Percentiles rank a stretch among this genome's conserved stretches.
Evolutionary conservation across 2,329 filamentous ascomycete genomes (phyloP).

Genomic region (Xylariaceae sp.): DNA sequence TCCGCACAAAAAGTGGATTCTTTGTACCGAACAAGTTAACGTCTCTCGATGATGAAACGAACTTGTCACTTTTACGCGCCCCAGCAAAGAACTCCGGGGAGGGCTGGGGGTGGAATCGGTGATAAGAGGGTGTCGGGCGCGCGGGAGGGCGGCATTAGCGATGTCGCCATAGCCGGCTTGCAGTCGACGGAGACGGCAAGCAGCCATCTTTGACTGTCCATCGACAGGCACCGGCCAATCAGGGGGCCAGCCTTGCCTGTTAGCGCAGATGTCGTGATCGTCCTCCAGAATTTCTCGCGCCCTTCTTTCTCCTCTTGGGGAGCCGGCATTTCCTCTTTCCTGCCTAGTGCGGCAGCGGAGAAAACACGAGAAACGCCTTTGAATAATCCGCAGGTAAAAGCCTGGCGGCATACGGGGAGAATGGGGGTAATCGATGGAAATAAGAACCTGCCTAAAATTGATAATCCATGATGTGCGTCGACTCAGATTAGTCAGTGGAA

Average conservation of each 20-base stretch:
- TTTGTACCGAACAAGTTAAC: neutral
- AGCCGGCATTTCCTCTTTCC: conserved; percentile 1
- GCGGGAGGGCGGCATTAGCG: conserved; percentile 17
- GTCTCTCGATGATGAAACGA: conserved; percentile 6
- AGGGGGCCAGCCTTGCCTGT: conserved; percentile 21
- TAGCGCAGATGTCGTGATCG: conserved; percentile 38
- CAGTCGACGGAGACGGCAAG: conserved; percentile 8
- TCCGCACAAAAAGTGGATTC: conserved; percentile 12
- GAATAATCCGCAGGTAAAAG: no score
- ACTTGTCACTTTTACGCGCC: neutral
- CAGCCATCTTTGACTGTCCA: conserved; percentile 1
- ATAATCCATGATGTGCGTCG: conserved; percentile 8
- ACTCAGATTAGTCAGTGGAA: conserved; percentile 14
- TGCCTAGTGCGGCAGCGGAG: neutral
- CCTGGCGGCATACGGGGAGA: no score
- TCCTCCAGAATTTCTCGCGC: conserved; percentile 30
- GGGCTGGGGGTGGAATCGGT: neutral
- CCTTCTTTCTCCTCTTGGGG: neutral
- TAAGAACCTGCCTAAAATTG: neutral
- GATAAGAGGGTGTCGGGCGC: conserved; percentile 18
- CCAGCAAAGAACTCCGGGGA: neutral
- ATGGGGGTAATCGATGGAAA: no score
- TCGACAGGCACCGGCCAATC: conserved; percentile 25
- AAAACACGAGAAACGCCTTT: neutral
- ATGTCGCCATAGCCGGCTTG: conserved; percentile 21